Evolutionary conservation across 805 yeast species (phyloP), one percentile per base, ranked within the genome.

Genomic region (Starmerella roubikii): DNA sequence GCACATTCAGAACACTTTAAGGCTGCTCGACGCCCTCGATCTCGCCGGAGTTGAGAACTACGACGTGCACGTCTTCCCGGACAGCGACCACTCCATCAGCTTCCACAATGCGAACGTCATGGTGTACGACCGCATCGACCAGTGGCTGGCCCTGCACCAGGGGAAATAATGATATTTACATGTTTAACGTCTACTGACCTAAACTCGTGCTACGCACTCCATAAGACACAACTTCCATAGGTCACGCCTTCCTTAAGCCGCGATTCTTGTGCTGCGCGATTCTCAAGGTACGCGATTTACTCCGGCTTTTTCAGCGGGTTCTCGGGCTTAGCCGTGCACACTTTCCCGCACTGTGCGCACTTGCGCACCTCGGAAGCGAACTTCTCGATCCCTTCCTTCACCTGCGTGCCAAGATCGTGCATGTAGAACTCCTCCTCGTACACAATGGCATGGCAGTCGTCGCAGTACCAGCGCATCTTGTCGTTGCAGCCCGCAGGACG

Each of bases 11-110:
- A 83, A 91, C 61, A 72, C 88, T 32, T 66, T 84, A 43, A 74
- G 76, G 55, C 63, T 91, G 28, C 54, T 91, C 33, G 97, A 91
- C 60, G 62, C 70, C 48, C 66, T 88, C 39, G 78, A 86, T 52
- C 51, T 76, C 39, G 71, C 66, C n/a, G 70, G 69, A 3, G 71
- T 85, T n/a, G 93, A 82, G 53, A 91, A 91, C 59, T 91, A 76
- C 54, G 98, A 91, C 52, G 66, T 85, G 62, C 85, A 77, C 49
- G 69, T 85, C 12, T 91, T 78, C 61, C 97, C 98, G 0, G 98
- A 91, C 57, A 80, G 93, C 19, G 88, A 86, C 54, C 98, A 91
- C 57, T 67, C 77, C 34, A 88, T 91, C 32, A 59, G 58, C 36
- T 75, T 67, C 55, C 93, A 91, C 59, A 83, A 84, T 55, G 94